Evolutionary conservation across 2,329 filamentous ascomycete genomes (phyloP), one percentile per base, ranked within the genome.

Genomic region (Botrytis hyacinthi): DNA sequence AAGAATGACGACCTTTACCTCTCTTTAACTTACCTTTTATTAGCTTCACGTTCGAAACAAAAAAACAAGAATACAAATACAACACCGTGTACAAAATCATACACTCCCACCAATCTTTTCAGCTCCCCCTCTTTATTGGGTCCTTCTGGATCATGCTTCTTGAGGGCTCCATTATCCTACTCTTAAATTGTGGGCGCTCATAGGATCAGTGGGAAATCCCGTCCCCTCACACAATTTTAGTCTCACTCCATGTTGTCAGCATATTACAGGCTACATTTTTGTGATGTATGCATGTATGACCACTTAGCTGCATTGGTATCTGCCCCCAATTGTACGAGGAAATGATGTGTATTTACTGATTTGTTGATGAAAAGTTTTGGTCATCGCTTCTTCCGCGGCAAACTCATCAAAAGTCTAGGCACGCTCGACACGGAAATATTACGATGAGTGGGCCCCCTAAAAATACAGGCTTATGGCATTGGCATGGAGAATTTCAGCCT

Each of bases 61-160:
- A 37, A 62, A 62, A 9, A 62, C 16, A n/a, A 62, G 14, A 63
- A 42, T 2, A 44, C 37, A 37, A 12, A 61, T 57, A 57, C 59
- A 63, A 63, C 61, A 63, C 61, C 61, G 61, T 63, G 61, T 63
- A 63, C 61, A 63, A 44, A 63, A 42, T 29, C 37, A 6, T 29
- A 29, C 40, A 16, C 26, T 42, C 61, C 37, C 26, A 42, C 40
- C 61, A 63, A 26, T 29, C 26, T 51, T 67, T 68, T 68, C 66
- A 68, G 48, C 69, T 71, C 57, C 37, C 57, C 67, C 59, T 63
- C 57, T 44, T 63, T 35, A 63, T 29, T 70, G 37, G 40, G 59
- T 61, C 59, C 59, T 61, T 40, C 37, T 62, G 60, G n/a, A 57
- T 29, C 51, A 57, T 57, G 12, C 51, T 32, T 57, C 16, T 57